Evolutionary conservation across 768 basidiomycete genomes (phyloP).

Genomic region (Pleurotus tuoliensis): DNA sequence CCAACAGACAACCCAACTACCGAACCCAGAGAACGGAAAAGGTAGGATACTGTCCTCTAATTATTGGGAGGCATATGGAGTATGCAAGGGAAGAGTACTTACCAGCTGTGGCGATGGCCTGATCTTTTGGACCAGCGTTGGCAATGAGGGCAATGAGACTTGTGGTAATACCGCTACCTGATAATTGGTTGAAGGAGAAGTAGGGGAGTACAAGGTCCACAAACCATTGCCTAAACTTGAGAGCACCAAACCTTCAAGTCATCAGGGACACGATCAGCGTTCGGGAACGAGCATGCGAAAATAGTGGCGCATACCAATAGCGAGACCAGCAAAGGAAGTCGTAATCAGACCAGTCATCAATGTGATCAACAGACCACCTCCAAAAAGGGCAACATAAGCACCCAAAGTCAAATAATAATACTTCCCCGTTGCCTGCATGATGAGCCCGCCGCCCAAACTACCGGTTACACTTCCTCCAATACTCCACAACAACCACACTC

Average conservation of each 20-base stretch:
- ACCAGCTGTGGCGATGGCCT: slow-evolving; percentile 66
- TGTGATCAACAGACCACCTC: slow-evolving; percentile 33
- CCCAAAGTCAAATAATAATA: slow-evolving; percentile 48
- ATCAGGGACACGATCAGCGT: neutral
- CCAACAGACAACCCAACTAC: slow-evolving; percentile 55
- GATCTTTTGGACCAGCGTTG: slow-evolving; percentile 56
- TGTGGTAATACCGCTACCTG: slow-evolving; percentile 51
- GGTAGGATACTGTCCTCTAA: slow-evolving; percentile 46
- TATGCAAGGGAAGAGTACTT: neutral
- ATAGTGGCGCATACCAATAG: slow-evolving; percentile 31
- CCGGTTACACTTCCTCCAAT: slow-evolving; percentile 46
- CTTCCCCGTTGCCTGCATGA: slow-evolving; percentile 56
- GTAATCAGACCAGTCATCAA: slow-evolving; percentile 36
- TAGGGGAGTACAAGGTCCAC: neutral
- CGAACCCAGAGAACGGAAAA: slow-evolving; percentile 61
- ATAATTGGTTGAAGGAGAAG: neutral
- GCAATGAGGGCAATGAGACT: slow-evolving; percentile 59
- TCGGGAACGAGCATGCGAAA: neutral
- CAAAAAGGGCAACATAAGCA: slow-evolving; percentile 33
- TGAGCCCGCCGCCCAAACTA: slow-evolving; percentile 46
- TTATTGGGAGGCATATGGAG: neutral
- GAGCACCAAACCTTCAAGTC: slow-evolving; percentile 26
- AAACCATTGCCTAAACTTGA: slow-evolving; percentile 37
- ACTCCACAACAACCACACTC: slow-evolving; percentile 47
- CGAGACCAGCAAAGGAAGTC: slow-evolving; percentile 34